Evolutionary conservation across 2,329 filamentous ascomycete species (phyloP).

Genomic region (Fusarium veterinarium): DNA sequence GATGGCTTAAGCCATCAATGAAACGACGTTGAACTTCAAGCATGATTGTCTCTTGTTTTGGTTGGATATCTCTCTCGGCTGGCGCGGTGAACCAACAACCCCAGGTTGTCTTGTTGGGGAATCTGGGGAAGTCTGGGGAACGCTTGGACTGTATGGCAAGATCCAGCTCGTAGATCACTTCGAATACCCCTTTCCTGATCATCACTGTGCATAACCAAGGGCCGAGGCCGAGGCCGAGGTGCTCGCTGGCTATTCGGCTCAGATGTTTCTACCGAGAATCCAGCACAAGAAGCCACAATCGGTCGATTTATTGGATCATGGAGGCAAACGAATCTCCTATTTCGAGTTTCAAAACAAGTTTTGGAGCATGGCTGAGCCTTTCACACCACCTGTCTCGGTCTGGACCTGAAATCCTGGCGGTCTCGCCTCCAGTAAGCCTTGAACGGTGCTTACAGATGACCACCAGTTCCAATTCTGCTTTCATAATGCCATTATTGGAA

Average conservation of each 20-base stretch:
- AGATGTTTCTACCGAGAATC: not conserved
- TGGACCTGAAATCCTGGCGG: not conserved
- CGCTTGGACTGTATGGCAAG: not conserved
- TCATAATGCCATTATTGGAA: not conserved
- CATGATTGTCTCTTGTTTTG: not conserved
- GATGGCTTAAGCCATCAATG: not conserved
- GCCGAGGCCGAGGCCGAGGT: not conserved
- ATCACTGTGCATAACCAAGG: not conserved
- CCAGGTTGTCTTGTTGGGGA: not conserved
- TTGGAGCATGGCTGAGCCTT: not conserved
- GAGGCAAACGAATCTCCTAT: not conserved
- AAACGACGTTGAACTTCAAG: not conserved
- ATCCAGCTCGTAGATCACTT: not conserved
- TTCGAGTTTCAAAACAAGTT: not conserved
- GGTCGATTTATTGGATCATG: not conserved
- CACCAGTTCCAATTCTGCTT: not conserved
- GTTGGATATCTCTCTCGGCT: not conserved
- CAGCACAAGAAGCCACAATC: not conserved
- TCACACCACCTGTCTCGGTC: slow-evolving; percentile 6
- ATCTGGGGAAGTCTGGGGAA: not conserved
- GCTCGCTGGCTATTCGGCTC: not conserved
- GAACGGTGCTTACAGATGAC: not conserved
- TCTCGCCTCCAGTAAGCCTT: not conserved
- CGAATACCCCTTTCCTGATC: not conserved
- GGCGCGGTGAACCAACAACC: not conserved